These are phyloP conservation scores for Emmonsiellopsis sp. DNA, from an alignment of 2,329 filamentous ascomycete species.

Conservation along the genomic window DNA sequence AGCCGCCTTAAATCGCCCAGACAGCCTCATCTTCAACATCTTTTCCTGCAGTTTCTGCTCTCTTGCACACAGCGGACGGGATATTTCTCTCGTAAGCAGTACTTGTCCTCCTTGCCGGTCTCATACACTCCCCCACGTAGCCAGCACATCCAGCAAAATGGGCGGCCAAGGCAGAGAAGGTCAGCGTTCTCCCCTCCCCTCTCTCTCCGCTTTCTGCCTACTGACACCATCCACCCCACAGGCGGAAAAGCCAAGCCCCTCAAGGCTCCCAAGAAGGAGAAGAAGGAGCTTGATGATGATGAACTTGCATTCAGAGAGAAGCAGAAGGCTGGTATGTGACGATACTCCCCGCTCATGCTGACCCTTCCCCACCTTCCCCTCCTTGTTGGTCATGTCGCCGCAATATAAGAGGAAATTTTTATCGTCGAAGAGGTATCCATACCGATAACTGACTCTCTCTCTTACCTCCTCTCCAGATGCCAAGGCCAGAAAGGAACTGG, in stretches of 20 bases:
- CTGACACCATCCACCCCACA: conserved; percentile 24
- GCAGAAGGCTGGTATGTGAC: conserved; percentile 65
- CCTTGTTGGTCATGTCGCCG: not conserved
- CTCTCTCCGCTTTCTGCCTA: not conserved
- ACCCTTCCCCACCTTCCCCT: not conserved
- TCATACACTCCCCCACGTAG: not conserved
- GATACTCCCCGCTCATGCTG: not conserved
- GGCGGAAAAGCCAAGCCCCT: conserved; percentile 76
- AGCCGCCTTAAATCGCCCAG: not conserved
- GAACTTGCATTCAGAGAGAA: conserved; percentile 75
- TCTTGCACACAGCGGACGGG: not conserved
- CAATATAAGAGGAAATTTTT: no score
- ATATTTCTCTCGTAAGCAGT: not conserved
- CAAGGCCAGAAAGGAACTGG: conserved; percentile 75
- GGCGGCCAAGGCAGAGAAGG: conserved; percentile 60
- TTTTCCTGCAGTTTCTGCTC: no score
- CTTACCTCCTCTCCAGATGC: conserved; percentile 47
- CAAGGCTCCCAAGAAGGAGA: conserved; percentile 80
- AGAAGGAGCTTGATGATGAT: conserved; percentile 77
- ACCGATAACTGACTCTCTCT: not conserved
- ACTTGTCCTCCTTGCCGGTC: not conserved
- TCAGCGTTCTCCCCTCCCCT: conserved; percentile 21
- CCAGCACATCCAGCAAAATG: conserved; percentile 37
- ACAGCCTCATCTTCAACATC: not conserved
- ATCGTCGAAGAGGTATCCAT: not conserved